Base-by-base conservation (phyloP, 495 filamentous ascomycete genomes). In the Hypoxylon trugodes region DNA sequence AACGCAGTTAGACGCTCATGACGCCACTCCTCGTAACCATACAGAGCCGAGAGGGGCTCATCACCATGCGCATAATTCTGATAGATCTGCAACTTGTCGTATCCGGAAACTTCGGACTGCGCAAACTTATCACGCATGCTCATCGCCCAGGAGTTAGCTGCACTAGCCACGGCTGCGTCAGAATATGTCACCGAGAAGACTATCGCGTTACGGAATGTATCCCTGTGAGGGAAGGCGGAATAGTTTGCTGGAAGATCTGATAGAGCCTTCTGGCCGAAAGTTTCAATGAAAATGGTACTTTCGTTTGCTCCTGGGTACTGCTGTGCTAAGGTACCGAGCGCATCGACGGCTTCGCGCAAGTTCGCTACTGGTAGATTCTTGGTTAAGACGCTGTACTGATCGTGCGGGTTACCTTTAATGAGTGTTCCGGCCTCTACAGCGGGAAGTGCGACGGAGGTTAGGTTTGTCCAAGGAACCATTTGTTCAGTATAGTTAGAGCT, bases 51-150 rank as follows among this genome's bases (percentile, higher is more conserved):
- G 4, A 67, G 48, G 2, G 59, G 46, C 69, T 83, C 79, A 15
- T 75, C 63, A 1, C 77, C 79, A n/a, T 64, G 51, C 5, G 77
- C 78, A 68, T 83, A 82, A 50, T 82, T 83, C 7, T 76, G 65
- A 54, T 83, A 83, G 10, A 35, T 10, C 32, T 35, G 32, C 32
- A 35, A 35, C 32, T 35, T 35, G 32, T 35, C 32, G 8, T 35
- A 35, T 35, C 32, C 32, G 4, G 32, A 35, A n/a, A 35, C 32
- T n/a, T 35, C 32, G 32, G 32, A n/a, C 32, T 35, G 32, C 32
- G 32, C 32, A 10, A 35, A 35, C 13, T 35, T 35, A n/a, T 4
- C 13, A 35, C 32, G 32, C 32, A 35, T 35, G 3, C 13, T n/a
- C 32, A 35, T 8, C 32, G 32, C 32, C 32, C 32, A 35, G 2